Evolutionary conservation across 108 stramenopile species (phyloP).

Genomic region (Nitzschia sp.): DNA sequence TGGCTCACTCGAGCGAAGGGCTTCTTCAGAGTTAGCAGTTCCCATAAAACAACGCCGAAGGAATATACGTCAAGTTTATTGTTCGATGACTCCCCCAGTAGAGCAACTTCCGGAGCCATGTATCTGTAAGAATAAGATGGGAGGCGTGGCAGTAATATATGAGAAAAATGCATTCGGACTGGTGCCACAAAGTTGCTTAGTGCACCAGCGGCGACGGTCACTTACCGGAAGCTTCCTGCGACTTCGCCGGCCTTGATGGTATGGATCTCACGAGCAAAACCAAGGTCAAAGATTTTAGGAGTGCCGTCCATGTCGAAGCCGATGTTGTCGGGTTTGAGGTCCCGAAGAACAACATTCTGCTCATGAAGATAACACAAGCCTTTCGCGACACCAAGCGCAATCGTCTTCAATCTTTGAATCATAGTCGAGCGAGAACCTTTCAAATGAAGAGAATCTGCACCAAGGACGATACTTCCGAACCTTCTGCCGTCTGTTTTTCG

Average conservation of each 20-base stretch:
- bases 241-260: neutral
- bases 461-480: too few relatives aligned
- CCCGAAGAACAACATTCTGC: constrained; percentile 17
- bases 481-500: too few relatives aligned
- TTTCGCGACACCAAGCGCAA: constrained; percentile 8
- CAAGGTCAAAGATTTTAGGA: constrained; percentile 26
- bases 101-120: neutral
- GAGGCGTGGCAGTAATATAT: too few relatives aligned
- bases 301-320: constrained; percentile 7
- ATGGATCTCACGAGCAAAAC: constrained; percentile 3
- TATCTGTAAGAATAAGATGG: too few relatives aligned
- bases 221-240: neutral
- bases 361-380: constrained; percentile 18
- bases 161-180: too few relatives aligned
- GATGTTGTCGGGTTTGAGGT: constrained; percentile 17
- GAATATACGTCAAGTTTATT: neutral
- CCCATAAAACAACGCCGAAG: neutral
- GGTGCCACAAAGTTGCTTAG: neutral
- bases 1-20: neutral
- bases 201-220: neutral
- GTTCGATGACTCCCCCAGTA: too few relatives aligned
- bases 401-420: neutral
- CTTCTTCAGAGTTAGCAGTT: neutral
- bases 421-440: too few relatives aligned
- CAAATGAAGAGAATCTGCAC: too few relatives aligned